Percentiles rank a stretch among this genome's conserved stretches.
These are phyloP conservation scores for Boeremia lycopersici DNA, from an alignment of 2,329 filamentous ascomycete genomes.

Conservation along the genomic window DNA sequence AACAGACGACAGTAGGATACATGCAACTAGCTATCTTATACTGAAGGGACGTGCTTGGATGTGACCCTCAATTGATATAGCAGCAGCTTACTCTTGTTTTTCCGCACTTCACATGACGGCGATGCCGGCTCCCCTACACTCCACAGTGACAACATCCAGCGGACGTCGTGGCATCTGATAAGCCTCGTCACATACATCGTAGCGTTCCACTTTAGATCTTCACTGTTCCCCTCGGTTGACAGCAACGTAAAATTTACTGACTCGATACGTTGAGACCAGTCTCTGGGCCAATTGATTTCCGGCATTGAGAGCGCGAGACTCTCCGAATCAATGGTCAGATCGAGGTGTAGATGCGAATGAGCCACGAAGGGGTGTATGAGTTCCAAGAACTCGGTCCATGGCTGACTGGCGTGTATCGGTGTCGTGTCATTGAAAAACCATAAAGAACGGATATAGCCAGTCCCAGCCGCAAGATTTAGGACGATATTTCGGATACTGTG, in stretches of 20 bases:
- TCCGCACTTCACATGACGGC: neutral
- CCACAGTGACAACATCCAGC: too few relatives aligned
- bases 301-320: neutral
- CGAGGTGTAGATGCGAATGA: neutral
- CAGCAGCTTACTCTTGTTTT: too few relatives aligned
- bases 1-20: too few relatives aligned
- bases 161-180: too few relatives aligned
- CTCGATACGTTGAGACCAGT: neutral
- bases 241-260: neutral
- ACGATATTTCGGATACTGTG: neutral
- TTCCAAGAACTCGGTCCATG: neutral
- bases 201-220: neutral
- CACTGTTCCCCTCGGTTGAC: neutral
- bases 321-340: neutral
- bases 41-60: too few relatives aligned
- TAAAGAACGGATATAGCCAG: too few relatives aligned
- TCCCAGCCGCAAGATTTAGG: neutral
- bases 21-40: too few relatives aligned
- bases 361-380: neutral
- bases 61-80: too few relatives aligned
- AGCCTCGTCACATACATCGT: too few relatives aligned
- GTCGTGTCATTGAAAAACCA: too few relatives aligned
- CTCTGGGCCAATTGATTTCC: neutral
- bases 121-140: neutral
- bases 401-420: neutral